Base-by-base conservation (phyloP, 73 alveolate genomes). In the Stentor coeruleus region DNA sequence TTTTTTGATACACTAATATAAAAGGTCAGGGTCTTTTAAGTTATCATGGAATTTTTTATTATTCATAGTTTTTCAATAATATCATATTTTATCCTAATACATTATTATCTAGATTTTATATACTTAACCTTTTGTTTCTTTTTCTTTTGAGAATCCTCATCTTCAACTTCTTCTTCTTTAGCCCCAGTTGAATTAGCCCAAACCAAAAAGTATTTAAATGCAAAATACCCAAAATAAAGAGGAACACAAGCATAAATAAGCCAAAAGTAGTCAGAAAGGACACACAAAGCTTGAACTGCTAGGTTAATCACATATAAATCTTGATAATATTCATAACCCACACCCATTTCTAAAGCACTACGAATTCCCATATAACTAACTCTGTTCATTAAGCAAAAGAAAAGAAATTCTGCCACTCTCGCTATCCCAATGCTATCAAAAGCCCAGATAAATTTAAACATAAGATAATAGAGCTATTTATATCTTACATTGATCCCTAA, bases 111-210 rank as follows among this genome's bases (percentile, higher is more conserved):
- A 49, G 66, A 26, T 66, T 66, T 66, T 20, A 66, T 20, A 66
- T 66, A 66, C 37, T 66, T 66, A 26, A 66, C 37, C 37, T 66
- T 66, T 66, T 66, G 79, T 31, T 57, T 57, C 73, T 57, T 57
- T 66, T 66, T 66, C 33, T 66, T 66, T 40, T 66, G n/a, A 14
- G n/a, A 28, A 37, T 66, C 15, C 14, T 26, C 40, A 1, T 66
- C 79, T 1, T 66, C 79, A 37, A 28, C 79, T 31, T 0, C 79
- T 66, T 66, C 79, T 66, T 66, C 79, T 31, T 66, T 66, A 28
- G n/a, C 39, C n/a, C 79, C 79, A 66, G 79, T 66, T 66, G n/a
- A 20, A 40, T 66, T 66, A 37, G 79, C 79, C 79, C 79, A 66
- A 11, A 31, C 39, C 79, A 66, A 66, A 2, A 66, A 66, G 79